A percentile compares a stretch with the other conserved stretches of the same genome.
Evolutionary conservation across 2,329 filamentous ascomycete genomes (phyloP).

Genomic region (Neonectria magnoliae): DNA sequence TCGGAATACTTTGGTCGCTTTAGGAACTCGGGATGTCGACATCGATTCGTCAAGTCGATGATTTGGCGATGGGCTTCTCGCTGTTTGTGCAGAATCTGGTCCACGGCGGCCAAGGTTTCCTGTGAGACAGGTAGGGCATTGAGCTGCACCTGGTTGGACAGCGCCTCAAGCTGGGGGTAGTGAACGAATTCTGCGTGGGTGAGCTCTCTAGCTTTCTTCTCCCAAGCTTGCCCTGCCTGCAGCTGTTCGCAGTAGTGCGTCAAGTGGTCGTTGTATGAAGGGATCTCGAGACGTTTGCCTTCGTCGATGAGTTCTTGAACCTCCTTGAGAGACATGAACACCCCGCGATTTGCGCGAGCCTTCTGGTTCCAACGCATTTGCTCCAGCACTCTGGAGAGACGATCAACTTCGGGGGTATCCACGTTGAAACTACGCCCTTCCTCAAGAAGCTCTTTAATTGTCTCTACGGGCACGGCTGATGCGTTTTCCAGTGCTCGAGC

Average conservation of each 20-base stretch:
- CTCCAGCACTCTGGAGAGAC: conserved; percentile 80
- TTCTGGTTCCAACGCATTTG: conserved; percentile 90
- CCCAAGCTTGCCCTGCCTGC: conserved; percentile 84
- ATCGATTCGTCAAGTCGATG: conserved; percentile 80
- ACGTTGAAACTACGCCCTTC: conserved; percentile 89
- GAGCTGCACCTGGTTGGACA: conserved; percentile 81
- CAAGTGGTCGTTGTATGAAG: conserved; percentile 82
- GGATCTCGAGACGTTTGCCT: conserved; percentile 80
- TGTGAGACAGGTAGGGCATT: conserved; percentile 81
- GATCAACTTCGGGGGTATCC: conserved; percentile 88
- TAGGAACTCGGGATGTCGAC: conserved; percentile 76
- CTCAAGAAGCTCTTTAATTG: conserved; percentile 92
- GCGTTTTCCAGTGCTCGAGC: conserved; percentile 75
- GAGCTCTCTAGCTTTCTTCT: conserved; percentile 89
- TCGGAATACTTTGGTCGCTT: conserved; percentile 89
- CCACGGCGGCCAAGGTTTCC: conserved; percentile 83
- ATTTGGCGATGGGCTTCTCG: conserved; percentile 93
- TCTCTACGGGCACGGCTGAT: conserved; percentile 69
- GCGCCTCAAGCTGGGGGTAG: conserved; percentile 91
- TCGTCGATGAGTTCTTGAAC: conserved; percentile 82
- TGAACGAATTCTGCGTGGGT: conserved; percentile 92
- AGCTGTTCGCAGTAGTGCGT: conserved; percentile 80
- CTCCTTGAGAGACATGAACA: conserved; percentile 78
- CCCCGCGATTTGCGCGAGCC: conserved; percentile 70
- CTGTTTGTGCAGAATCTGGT: conserved; percentile 94